Evolutionary conservation across 2,329 filamentous ascomycete species (phyloP), one percentile per base, ranked within the genome.

Genomic region (Aspergillus aculeatus): DNA sequence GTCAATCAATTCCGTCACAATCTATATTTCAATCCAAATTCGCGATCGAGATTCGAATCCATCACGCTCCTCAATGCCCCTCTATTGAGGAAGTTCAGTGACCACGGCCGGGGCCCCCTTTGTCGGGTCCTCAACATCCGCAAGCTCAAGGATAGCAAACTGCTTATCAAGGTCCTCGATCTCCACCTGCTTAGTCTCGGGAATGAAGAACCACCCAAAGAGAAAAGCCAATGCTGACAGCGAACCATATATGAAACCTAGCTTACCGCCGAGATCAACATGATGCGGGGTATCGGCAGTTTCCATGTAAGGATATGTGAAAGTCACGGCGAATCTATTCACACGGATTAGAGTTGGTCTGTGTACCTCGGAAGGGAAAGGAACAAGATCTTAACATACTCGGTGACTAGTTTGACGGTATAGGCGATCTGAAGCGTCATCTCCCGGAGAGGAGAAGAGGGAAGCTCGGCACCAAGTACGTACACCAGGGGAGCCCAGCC

Each of bases 361-460:
- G 0, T 32, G 14, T 1, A n/a, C 7, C 11, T 2, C 7, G 7
- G 50, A 10, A 10, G 19, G 50, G 50, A 7, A 16, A 9, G 31
- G 10, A 26, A 29, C 26, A 29, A 10, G 26, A 9, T 29, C 26
- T 29, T 29, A 6, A 44, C 51, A 26, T 54, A 54, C 51, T 54
- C 51, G 14, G 51, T 54, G 2, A 54, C 14, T 11, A 54, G 35
- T 7, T 54, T 54, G 11, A 54, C 32, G 2, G 51, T 54, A 38
- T 54, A 54, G 10, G 51, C 51, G 14, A 54, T 54, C 7, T 44
- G 51, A 9, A 54, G 35, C 5, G 51, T 54, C 51, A 47, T 54
- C 21, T 54, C 51, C 7, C 51, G 32, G 32, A 54, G 23, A 16
- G 32, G 32, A 5, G 51, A 32, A 1, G 51, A 54, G 10, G 51